Evolutionary conservation across 805 yeast genomes (phyloP), one percentile per base, ranked within the genome.

Genomic region (Zygosaccharomyces gambellarensis): DNA sequence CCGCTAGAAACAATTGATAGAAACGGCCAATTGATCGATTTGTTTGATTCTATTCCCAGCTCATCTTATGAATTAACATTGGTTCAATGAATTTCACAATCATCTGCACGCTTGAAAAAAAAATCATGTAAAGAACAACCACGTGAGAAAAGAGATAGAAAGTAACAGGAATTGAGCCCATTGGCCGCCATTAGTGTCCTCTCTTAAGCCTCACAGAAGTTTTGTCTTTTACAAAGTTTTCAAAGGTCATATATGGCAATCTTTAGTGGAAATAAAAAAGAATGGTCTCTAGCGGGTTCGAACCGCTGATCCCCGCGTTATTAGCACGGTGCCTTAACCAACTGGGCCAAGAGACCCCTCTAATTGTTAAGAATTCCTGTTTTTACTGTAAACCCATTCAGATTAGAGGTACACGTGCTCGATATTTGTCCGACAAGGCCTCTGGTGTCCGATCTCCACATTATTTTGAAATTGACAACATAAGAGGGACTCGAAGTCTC

Each of bases 271-370:
- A 14, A 22, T 12, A 36, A 30, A 40, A 48, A 49, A 45, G 32
- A 31, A 36, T 53, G 56, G 56, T 53, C 56, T 53, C 56, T 53
- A 51, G 56, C 56, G 56, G 56, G 55, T 48, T 51, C 55, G 55
- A 51, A 51, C 55, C 55, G 55, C 55, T 48, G 55, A 51, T 51
- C 55, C 52, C 55, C 52, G 55, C 55, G 55, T 51, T 51, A 51
- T 51, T 48, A 51, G 55, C 55, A 51, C 55, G 52, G 55, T 48
- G 55, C 55, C 55, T 51, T 51, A 51, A 51, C 55, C 55, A 51
- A 51, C 55, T 51, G 55, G 55, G 55, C 55, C 55, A 51, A 51
- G 55, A 51, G 55, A 51, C 55, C 55, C 14, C 2, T 6, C 8
- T 25, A 21, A n/a, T 23, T n/a, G 31, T 1, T 39, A 21, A 1